A percentile compares a stretch with the other conserved stretches of the same genome.
Evolutionary conservation across 768 basidiomycete genomes (phyloP).

Genomic region (Mycena olivaceomarginata): DNA sequence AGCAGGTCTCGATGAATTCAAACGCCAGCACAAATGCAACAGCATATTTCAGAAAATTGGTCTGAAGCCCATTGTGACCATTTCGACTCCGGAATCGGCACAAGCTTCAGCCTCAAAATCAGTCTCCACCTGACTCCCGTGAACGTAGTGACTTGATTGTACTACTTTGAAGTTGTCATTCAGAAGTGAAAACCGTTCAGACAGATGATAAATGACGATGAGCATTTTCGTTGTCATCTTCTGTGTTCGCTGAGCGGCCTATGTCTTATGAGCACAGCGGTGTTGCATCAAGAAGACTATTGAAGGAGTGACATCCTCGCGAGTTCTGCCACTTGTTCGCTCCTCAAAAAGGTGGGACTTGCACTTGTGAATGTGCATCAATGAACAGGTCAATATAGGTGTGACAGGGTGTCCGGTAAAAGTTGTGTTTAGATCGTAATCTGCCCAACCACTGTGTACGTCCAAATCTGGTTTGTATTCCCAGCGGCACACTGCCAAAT

Average conservation of each 20-base stretch:
- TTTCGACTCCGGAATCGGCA: too few relatives aligned
- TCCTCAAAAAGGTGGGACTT: background rate
- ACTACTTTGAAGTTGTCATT: background rate
- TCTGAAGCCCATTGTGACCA: too few relatives aligned
- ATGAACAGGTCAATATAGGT: background rate
- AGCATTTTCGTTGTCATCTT: background rate
- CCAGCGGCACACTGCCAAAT: slow-evolving; percentile 29
- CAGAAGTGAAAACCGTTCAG: background rate
- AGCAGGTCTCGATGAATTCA: too few relatives aligned
- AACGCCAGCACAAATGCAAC: too few relatives aligned
- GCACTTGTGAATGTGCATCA: background rate
- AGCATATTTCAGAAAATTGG: too few relatives aligned
- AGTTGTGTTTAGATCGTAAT: slow-evolving; percentile 18
- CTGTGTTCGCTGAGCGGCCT: too few relatives aligned
- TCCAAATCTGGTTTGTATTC: slow-evolving; percentile 35
- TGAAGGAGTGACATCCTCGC: background rate
- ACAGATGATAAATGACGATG: background rate
- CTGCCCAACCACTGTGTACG: slow-evolving; percentile 33
- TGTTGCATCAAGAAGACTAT: background rate
- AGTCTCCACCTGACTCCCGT: too few relatives aligned
- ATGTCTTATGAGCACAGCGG: background rate
- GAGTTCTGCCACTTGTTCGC: background rate
- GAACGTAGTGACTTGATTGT: background rate
- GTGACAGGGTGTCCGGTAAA: background rate
- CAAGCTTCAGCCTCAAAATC: too few relatives aligned